Conservation (phyloP, 306 rosid genomes). For the Leucaena leucocephala region DNA sequence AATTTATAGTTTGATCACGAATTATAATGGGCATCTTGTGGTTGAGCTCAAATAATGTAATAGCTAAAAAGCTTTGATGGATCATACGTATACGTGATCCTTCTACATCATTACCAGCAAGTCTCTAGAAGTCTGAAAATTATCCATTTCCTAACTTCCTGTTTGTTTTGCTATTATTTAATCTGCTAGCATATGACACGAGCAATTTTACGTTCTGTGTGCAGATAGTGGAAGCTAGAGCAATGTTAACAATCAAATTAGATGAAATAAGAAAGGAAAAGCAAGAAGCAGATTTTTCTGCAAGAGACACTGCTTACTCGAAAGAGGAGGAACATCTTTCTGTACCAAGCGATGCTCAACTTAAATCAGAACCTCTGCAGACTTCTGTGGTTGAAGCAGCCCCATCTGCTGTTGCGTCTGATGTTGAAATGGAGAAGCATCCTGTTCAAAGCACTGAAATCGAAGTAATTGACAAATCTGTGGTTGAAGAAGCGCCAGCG, state of each 20-base stretch:
- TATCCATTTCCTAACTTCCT: not conserved
- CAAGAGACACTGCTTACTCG: constrained; percentile 21
- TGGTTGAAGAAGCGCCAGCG: constrained; percentile 56
- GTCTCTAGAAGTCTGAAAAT: constrained; percentile 8
- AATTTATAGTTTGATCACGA: constrained; percentile 11
- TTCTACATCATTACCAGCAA: not conserved
- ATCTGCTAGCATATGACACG: constrained; percentile 9
- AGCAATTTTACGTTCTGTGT: constrained; percentile 25
- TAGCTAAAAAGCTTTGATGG: not conserved
- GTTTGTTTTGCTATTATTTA: constrained; percentile 3
- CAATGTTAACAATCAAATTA: constrained; percentile 61
- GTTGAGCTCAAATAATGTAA: not conserved
- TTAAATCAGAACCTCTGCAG: constrained; percentile 47
- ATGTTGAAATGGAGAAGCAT: constrained; percentile 66
- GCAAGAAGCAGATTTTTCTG: constrained; percentile 43
- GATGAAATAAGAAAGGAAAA: constrained; percentile 50
- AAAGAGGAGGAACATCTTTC: constrained; percentile 62
- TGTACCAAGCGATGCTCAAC: constrained; percentile 52
- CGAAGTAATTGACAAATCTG: constrained; percentile 60
- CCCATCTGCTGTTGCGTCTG: constrained; percentile 41
- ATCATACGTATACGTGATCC: not conserved
- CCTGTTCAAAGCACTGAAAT: constrained; percentile 49
- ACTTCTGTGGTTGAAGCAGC: constrained; percentile 45
- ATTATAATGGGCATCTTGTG: not conserved
- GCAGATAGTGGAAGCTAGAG: constrained; percentile 85